Evolutionary conservation across 1,284 basidiomycete genomes (phyloP), one percentile per base, ranked within the genome.

Genomic region (Pseudozyma tsukubaensis): DNA sequence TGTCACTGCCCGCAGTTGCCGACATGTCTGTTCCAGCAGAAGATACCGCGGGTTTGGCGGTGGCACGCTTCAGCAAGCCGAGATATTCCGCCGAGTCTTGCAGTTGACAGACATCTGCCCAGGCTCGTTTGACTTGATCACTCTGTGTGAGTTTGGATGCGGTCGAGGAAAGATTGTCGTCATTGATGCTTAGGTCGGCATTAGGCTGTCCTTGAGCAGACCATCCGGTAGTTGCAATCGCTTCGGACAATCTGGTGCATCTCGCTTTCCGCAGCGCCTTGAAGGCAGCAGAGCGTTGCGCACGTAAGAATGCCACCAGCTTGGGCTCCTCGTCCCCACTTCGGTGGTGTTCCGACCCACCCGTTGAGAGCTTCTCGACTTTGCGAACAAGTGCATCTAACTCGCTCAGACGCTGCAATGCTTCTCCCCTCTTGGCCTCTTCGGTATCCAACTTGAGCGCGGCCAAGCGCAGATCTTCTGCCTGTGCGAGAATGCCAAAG

Each of bases 41-140:
- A 16, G 40, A 18, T 7, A 42, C 32, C 3, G 40, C 14, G 0
- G 61, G 61, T 19, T 71, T 69, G 42, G 69, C 63, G 21, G 52
- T 62, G 13, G 71, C 72, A 2, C 61, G 59, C 2, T 36, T 47
- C 14, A 70, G 35, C n/a, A 80, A 37, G 9, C 64, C 69, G 1
- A 83, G 59, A 0, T 57, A 42, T 6, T 77, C 76, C 10, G 79
- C 78, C 2, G 54, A 47, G 39, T 78, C 65, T 48, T 84, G 82
- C 4, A 82, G 58, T 16, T 73, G 67, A 40, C 72, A 75, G 12
- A 83, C 48, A 13, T 77, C 73, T 0, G 56, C 32, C 81, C 82
- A 83, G 1, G 72, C 70, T n/a, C 43, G 51, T 19, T 53, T 66
- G 51, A 76, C 65, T 13, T 43, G 32, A 1, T 36, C 18, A 39